phyloP scores from a whole-genome alignment of 768 basidiomycete genomes.

The Xerocomus spinulosus region DNA sequence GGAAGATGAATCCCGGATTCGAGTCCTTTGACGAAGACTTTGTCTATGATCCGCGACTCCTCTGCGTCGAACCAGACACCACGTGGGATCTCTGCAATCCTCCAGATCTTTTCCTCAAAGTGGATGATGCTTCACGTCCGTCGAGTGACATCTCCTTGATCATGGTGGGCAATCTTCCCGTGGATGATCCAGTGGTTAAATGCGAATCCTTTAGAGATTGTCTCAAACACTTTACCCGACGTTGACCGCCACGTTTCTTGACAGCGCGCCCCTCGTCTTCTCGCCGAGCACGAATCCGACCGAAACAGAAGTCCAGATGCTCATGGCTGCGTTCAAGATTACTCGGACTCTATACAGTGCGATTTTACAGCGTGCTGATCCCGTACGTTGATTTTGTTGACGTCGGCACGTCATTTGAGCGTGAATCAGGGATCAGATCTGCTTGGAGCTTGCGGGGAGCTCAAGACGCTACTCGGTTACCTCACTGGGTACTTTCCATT shows the following conservation, averaged over 20 bases:
- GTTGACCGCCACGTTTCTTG: slow-evolving; percentile 79
- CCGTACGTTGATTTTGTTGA: slow-evolving; percentile 20
- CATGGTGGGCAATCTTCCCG: slow-evolving; percentile 21
- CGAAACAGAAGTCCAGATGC: slow-evolving; percentile 56
- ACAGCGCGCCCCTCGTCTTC: slow-evolving; percentile 81
- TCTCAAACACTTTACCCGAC: slow-evolving; percentile 73
- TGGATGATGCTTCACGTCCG: slow-evolving; percentile 12
- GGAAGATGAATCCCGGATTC: slow-evolving; percentile 23
- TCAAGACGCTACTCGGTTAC: slow-evolving; percentile 60
- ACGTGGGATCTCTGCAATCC: slow-evolving; percentile 36
- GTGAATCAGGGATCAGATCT: slow-evolving; percentile 23
- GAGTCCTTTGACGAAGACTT: slow-evolving; percentile 31
- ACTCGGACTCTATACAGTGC: slow-evolving; percentile 55
- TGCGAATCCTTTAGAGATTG: slow-evolving; percentile 47
- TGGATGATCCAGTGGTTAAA: slow-evolving; percentile 12
- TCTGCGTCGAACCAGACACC: slow-evolving; percentile 9
- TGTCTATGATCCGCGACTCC: slow-evolving; percentile 20
- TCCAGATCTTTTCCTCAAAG: slow-evolving; percentile 18
- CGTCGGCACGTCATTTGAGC: slow-evolving; percentile 2
- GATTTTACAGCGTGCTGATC: slow-evolving; percentile 45
- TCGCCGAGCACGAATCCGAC: slow-evolving; percentile 55
- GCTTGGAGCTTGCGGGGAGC: slow-evolving; percentile 38
- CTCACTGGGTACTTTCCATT: slow-evolving; percentile 88
- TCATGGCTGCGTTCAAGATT: slow-evolving; percentile 56
- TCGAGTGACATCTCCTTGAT: slow-evolving; percentile 20